Conservation (phyloP, 768 basidiomycete genomes). For the Pilatotrama ljubarskyi region DNA sequence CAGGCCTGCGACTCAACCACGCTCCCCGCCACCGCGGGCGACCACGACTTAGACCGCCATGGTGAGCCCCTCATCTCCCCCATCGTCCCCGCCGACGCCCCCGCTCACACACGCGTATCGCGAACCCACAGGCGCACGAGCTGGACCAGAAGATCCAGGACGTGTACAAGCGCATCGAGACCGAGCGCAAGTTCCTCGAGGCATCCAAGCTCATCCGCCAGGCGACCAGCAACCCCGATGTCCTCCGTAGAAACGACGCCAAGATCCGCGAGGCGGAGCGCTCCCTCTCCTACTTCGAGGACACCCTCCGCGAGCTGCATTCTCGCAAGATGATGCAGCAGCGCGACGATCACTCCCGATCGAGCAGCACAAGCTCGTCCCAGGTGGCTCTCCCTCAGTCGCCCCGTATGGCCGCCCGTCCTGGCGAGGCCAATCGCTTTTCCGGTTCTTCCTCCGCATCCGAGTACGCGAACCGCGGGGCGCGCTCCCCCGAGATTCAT, state of each 20-base stretch:
- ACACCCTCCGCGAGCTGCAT: conserved; percentile 80
- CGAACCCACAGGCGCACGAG: conserved; percentile 43
- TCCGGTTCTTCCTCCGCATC: conserved; percentile 21
- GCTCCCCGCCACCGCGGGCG: conserved; percentile 21
- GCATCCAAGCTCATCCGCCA: conserved; percentile 75
- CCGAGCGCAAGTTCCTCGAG: conserved; percentile 90
- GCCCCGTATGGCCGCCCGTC: conserved; percentile 16
- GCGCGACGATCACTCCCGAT: conserved; percentile 58
- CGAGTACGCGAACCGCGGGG: conserved; percentile 21
- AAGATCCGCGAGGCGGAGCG: conserved; percentile 87
- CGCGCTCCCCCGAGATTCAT: conserved; percentile 28
- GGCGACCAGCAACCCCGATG: conserved; percentile 86
- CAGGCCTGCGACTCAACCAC: conserved; percentile 13
- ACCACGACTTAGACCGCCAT: conserved; percentile 22
- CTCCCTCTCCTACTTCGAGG: conserved; percentile 84
- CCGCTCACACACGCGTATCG: conserved; percentile 8
- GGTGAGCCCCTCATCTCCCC: conserved; percentile 19
- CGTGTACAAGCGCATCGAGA: conserved; percentile 86
- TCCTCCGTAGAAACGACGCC: conserved; percentile 75
- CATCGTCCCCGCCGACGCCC: background rate
- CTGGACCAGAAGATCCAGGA: conserved; percentile 94
- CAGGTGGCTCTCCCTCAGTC: conserved; percentile 26
- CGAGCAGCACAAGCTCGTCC: conserved; percentile 36
- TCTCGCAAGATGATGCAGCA: conserved; percentile 64
- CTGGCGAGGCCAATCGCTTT: conserved; percentile 16